phyloP scores from a whole-genome alignment of 208 protist species.

The Balamuthia mandrillaris region DNA sequence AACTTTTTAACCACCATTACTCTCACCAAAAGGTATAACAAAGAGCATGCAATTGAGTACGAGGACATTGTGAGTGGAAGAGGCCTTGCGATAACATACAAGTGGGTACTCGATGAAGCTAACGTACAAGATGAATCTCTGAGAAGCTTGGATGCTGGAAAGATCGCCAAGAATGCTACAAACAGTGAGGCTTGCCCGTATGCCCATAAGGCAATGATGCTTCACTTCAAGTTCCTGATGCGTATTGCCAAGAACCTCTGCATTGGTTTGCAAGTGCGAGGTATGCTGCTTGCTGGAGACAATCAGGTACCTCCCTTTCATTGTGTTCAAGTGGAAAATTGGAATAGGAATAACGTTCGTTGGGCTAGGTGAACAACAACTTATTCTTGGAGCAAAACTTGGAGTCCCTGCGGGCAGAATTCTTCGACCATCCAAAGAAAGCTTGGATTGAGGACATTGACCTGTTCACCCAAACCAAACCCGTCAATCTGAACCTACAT shows the following conservation, averaged over 20 bases:
- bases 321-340: background rate
- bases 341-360: too few species aligned
- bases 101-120: background rate
- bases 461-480: constrained; percentile 11
- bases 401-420: background rate
- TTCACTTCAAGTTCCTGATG: constrained; percentile 18
- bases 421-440: constrained; percentile 16
- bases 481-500: constrained; percentile 35
- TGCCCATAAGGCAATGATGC: too few species aligned
- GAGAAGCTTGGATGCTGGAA: background rate
- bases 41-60: constrained; percentile 34
- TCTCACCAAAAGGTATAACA: too few species aligned
- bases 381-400: constrained; percentile 34
- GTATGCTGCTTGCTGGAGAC: constrained; percentile 29
- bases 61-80: constrained; percentile 15
- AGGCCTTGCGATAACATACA: background rate
- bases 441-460: constrained; percentile 19
- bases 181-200: too few species aligned
- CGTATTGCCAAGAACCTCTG: constrained; percentile 25
- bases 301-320: background rate
- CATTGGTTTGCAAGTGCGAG: constrained; percentile 5
- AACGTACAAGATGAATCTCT: background rate
- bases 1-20: too few species aligned
- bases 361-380: constrained; percentile 9
- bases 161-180: background rate